phyloP scores from a whole-genome alignment of 805 yeast genomes.

The Candida taoyuanica region DNA sequence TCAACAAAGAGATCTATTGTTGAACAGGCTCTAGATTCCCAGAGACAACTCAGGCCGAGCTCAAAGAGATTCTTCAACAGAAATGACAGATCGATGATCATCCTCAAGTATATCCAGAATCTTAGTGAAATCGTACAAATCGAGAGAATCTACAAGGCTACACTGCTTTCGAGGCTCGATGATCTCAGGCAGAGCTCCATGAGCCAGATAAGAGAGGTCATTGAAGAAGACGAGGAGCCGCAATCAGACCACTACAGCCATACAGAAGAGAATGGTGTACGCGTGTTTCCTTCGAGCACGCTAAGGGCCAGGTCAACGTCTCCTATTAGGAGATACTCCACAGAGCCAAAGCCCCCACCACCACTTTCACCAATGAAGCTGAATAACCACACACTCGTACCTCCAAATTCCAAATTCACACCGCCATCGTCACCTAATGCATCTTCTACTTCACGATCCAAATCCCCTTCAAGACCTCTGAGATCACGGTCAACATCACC shows the following conservation, averaged over 20 bases:
- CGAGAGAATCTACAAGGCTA: conserved; percentile 55
- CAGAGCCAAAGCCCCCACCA: conserved; percentile 6
- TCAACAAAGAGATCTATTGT: conserved; percentile 38
- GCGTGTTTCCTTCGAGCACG: conserved; percentile 17
- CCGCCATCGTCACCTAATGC: conserved; percentile 14
- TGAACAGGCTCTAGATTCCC: conserved; percentile 28
- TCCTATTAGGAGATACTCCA: conserved; percentile 18
- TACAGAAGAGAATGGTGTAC: conserved; percentile 17
- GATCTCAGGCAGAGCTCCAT: conserved; percentile 6
- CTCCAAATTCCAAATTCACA: conserved; percentile 6
- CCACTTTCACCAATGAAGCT: conserved; percentile 17
- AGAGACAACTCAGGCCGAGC: conserved; percentile 24
- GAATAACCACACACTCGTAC: background rate
- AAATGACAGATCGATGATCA: conserved; percentile 41
- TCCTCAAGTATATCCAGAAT: conserved; percentile 42
- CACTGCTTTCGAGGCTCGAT: conserved; percentile 21
- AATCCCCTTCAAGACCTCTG: conserved; percentile 15
- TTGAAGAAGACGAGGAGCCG: conserved; percentile 2
- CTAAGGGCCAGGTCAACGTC: conserved; percentile 21
- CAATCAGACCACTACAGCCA: no score
- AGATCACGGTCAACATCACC: conserved; percentile 26
- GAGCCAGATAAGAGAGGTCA: conserved; percentile 14
- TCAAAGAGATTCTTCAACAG: conserved; percentile 28
- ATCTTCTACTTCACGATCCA: conserved; percentile 7
- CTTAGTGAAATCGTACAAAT: conserved; percentile 62